phyloP scores from a whole-genome alignment of 306 rosid genomes.

The Casuarina glauca region DNA sequence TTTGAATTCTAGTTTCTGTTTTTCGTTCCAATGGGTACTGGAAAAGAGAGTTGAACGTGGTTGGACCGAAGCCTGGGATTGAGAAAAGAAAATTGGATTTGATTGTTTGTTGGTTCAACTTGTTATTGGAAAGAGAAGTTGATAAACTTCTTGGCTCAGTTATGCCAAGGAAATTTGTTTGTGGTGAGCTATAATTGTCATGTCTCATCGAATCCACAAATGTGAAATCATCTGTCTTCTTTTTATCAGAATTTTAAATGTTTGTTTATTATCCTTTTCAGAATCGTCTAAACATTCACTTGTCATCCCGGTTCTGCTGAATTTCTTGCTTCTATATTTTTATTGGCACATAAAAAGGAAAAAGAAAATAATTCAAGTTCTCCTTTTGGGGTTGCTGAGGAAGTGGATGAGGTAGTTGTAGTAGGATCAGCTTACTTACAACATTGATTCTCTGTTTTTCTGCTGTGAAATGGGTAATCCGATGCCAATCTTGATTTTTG shows the following conservation, averaged over 20 bases:
- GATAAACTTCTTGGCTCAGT: background rate
- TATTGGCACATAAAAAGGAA: background rate
- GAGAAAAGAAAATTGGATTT: too few relatives aligned
- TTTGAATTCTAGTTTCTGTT: background rate
- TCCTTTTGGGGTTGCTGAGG: constrained; percentile 2
- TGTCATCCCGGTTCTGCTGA: background rate
- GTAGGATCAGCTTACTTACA: background rate
- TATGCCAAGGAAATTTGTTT: background rate
- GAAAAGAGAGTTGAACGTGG: too few relatives aligned
- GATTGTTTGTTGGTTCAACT: background rate
- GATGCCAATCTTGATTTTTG: background rate
- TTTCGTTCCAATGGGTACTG: background rate
- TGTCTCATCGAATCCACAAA: too few relatives aligned
- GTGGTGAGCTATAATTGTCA: too few relatives aligned
- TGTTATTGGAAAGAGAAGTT: background rate
- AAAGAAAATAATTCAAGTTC: background rate
- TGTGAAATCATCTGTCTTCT: too few relatives aligned
- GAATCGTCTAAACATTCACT: too few relatives aligned
- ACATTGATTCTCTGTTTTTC: background rate
- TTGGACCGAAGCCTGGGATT: too few relatives aligned
- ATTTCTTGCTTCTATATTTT: background rate
- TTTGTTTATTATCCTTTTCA: too few relatives aligned
- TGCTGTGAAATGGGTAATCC: background rate
- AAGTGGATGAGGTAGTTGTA: background rate
- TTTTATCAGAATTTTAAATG: too few relatives aligned